Percentiles rank a stretch among this genome's conserved stretches.
Conservation (phyloP, 352 stramenopile genomes). For the Pythium aquatile region DNA sequence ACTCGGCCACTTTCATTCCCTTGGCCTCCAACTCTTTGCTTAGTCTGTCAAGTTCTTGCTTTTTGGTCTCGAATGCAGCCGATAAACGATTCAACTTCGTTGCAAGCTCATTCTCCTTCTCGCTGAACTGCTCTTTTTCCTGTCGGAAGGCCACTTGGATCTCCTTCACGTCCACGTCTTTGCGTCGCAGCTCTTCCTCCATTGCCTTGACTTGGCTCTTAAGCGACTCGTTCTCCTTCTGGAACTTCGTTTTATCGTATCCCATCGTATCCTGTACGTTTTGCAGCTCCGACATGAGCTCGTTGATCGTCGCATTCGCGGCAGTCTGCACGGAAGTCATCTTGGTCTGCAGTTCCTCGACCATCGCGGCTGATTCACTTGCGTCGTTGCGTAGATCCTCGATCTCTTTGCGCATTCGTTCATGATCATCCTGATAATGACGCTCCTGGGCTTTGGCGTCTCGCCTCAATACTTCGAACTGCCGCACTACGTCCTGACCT, state of each 20-base stretch:
- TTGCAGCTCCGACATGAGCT: slow-evolving; percentile 62
- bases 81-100: slow-evolving; percentile 32
- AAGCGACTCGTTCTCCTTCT: slow-evolving; percentile 48
- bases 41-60: slow-evolving; percentile 56
- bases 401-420: slow-evolving; percentile 45
- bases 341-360: slow-evolving; percentile 64
- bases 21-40: slow-evolving; percentile 53
- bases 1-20: slow-evolving; percentile 42
- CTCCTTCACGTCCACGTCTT: slow-evolving; percentile 43
- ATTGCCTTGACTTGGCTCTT: slow-evolving; percentile 40
- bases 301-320: slow-evolving; percentile 78
- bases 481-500: slow-evolving; percentile 50
- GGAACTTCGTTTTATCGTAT: slow-evolving; percentile 45
- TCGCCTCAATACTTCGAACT: slow-evolving; percentile 59
- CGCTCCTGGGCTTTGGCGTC: slow-evolving; percentile 50
- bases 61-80: slow-evolving; percentile 49
- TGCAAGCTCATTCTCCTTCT: slow-evolving; percentile 38
- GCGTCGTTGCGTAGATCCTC: slow-evolving; percentile 43
- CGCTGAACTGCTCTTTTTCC: slow-evolving; percentile 28
- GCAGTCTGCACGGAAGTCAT: slow-evolving; percentile 69
- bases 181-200: slow-evolving; percentile 48
- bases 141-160: slow-evolving; percentile 24
- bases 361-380: slow-evolving; percentile 35
- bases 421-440: slow-evolving; percentile 36
- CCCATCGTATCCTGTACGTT: slow-evolving; percentile 51